Evolutionary conservation across 352 stramenopile species (phyloP).

Genomic region (Thalassiosira tumida): DNA sequence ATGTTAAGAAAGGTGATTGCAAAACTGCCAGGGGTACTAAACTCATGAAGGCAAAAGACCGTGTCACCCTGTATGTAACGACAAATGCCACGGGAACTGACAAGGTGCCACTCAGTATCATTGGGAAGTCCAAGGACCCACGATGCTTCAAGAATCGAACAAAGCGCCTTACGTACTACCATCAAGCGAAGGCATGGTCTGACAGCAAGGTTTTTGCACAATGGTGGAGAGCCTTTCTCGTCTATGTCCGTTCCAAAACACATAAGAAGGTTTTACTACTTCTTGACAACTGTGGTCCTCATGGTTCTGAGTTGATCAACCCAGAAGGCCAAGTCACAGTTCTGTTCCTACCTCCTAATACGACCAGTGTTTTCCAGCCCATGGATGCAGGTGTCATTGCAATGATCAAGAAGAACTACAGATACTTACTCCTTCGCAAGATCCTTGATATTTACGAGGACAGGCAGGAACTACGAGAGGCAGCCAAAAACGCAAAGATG

Average conservation of each 20-base stretch:
- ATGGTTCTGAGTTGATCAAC: constrained; percentile 11
- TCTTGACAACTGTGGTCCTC: constrained; percentile 47
- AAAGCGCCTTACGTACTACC: not conserved
- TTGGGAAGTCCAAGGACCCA: constrained; percentile 22
- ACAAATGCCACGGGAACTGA: constrained; percentile 26
- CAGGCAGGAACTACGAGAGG: not conserved
- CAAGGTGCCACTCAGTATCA: constrained; percentile 39
- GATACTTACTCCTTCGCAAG: constrained; percentile 19
- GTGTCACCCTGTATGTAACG: constrained; percentile 10
- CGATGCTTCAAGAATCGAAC: constrained; percentile 25
- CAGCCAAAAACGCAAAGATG: constrained; percentile 30
- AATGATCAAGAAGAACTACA: constrained; percentile 46
- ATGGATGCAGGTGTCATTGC: constrained; percentile 41
- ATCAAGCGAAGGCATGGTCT: constrained; percentile 31
- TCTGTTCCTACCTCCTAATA: constrained; percentile 25
- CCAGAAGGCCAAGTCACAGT: constrained; percentile 12
- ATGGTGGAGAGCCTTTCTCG: constrained; percentile 23
- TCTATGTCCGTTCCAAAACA: no score
- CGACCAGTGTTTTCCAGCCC: constrained; percentile 36
- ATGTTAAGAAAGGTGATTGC: constrained; percentile 6
- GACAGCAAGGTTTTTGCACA: constrained; percentile 25
- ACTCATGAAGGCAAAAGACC: constrained; percentile 33
- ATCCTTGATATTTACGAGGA: constrained; percentile 42
- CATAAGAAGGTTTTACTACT: no score
- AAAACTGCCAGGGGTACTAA: constrained; percentile 28